phyloP scores from a whole-genome alignment of 2,329 filamentous ascomycete genomes.

The Biscogniauxia marginata region DNA sequence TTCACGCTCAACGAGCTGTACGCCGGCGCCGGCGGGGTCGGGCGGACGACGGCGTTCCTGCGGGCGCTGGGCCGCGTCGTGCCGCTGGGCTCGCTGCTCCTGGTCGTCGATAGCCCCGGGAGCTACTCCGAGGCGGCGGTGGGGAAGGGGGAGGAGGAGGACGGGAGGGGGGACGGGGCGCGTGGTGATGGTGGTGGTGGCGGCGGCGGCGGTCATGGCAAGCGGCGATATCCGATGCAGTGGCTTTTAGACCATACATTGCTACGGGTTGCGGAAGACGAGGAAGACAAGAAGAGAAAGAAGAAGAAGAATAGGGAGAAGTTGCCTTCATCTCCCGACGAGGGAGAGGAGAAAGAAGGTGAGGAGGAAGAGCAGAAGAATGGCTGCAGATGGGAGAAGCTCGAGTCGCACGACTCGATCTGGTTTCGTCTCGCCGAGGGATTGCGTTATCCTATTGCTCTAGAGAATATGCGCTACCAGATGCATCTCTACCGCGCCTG shows the following conservation, averaged over 20 bases:
- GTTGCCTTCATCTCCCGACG: constrained; percentile 17
- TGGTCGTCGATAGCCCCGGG: constrained; percentile 90
- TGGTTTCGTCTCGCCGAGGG: constrained; percentile 77
- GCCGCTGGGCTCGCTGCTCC: constrained; percentile 61
- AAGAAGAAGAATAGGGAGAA: neutral
- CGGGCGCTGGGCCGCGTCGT: constrained; percentile 62
- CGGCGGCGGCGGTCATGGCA: constrained; percentile 50
- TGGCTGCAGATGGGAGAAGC: constrained; percentile 64
- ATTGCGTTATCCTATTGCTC: constrained; percentile 74
- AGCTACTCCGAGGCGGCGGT: constrained; percentile 84
- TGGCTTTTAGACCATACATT: constrained; percentile 87
- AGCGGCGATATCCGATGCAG: constrained; percentile 82
- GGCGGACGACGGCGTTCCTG: constrained; percentile 75
- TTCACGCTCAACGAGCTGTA: constrained; percentile 98
- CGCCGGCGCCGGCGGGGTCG: constrained; percentile 68
- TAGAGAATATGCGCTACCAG: constrained; percentile 96
- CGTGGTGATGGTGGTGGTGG: neutral
- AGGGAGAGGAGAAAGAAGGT: constrained; percentile 35
- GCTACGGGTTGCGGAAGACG: constrained; percentile 32
- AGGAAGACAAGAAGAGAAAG: neutral
- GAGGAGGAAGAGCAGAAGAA: neutral
- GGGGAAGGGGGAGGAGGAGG: constrained; percentile 30
- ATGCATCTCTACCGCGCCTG: constrained; percentile 70
- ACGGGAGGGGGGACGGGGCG: too few species aligned
- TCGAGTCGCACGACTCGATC: constrained; percentile 71